These are phyloP conservation scores for Cladosporium sp. DNA, from an alignment of 2,329 filamentous ascomycete species.

Conservation along the genomic window DNA sequence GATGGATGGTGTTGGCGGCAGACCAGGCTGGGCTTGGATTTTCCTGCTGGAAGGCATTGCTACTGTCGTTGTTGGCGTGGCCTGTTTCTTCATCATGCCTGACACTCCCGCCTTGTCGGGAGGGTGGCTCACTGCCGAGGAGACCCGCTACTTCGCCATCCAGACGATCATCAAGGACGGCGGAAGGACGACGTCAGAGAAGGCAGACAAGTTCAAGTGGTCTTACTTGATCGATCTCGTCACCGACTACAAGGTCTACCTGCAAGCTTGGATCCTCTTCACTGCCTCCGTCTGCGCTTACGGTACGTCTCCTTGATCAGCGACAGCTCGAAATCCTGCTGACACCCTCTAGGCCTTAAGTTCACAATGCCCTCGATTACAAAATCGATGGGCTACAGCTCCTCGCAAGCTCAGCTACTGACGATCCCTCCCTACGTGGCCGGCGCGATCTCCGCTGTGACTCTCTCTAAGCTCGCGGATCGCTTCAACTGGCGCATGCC, in stretches of 20 bases:
- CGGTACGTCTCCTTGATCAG: constrained; percentile 18
- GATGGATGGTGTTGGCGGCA: constrained; percentile 38
- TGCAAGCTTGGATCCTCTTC: constrained; percentile 20
- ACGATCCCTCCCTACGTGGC: constrained; percentile 27
- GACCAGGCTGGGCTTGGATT: constrained; percentile 45
- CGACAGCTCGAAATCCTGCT: neutral
- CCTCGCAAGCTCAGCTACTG: constrained; percentile 20
- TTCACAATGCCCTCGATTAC: constrained; percentile 49
- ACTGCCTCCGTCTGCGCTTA: constrained; percentile 19
- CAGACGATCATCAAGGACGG: constrained; percentile 19
- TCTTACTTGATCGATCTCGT: constrained; percentile 18
- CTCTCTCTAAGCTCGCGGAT: constrained; percentile 51
- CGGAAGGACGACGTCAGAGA: constrained; percentile 14
- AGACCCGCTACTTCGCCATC: constrained; percentile 16
- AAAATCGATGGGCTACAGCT: constrained; percentile 37
- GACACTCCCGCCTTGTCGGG: constrained; percentile 25
- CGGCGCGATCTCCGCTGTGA: constrained; percentile 26
- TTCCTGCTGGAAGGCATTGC: constrained; percentile 54
- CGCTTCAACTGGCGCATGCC: constrained; percentile 49
- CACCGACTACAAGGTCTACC: constrained; percentile 20
- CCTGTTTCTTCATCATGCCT: constrained; percentile 53
- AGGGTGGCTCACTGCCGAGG: constrained; percentile 24
- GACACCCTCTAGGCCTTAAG: constrained; percentile 25
- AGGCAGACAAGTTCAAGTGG: constrained; percentile 21
- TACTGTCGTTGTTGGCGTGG: constrained; percentile 47